Evolutionary conservation across 2,329 filamentous ascomycete genomes (phyloP).

Genomic region (Aspergillus sp.): DNA sequence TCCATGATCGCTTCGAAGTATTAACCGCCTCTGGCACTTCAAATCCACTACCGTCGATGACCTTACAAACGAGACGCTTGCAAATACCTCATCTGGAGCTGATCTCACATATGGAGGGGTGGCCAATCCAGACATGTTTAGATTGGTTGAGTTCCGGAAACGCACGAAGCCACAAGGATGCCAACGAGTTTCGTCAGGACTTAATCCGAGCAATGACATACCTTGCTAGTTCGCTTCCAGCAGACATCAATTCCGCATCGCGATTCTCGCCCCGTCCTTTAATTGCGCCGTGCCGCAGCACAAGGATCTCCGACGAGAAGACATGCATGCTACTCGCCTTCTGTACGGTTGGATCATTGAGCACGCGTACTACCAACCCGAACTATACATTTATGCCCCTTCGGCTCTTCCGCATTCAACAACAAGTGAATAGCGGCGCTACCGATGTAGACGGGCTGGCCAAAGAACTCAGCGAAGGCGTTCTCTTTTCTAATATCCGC

Average conservation of each 20-base stretch:
- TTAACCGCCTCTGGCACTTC: slow-evolving; percentile 57
- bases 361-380: slow-evolving; percentile 52
- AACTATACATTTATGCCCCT: slow-evolving; percentile 62
- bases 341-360: slow-evolving; percentile 62
- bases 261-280: slow-evolving; percentile 40
- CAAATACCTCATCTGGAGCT: slow-evolving; percentile 58
- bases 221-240: slow-evolving; percentile 44
- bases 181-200: slow-evolving; percentile 45
- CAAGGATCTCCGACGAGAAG: slow-evolving; percentile 26
- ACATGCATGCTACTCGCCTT: slow-evolving; percentile 55
- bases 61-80: slow-evolving; percentile 54
- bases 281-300: slow-evolving; percentile 35
- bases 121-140: slow-evolving; percentile 36
- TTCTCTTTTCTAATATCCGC: slow-evolving; percentile 45
- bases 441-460: slow-evolving; percentile 60
- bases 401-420: slow-evolving; percentile 65
- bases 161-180: slow-evolving; percentile 22
- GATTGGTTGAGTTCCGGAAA: slow-evolving; percentile 33
- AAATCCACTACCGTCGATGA: slow-evolving; percentile 61
- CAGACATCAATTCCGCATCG: slow-evolving; percentile 33
- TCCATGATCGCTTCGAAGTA: slow-evolving; percentile 63
- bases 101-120: slow-evolving; percentile 44
- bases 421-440: slow-evolving; percentile 59
- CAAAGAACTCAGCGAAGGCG: slow-evolving; percentile 60
- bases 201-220: slow-evolving; percentile 43